Base-by-base conservation (phyloP, 192 early-diverging fungal genomes). In the Backusella parvicylindrica region DNA sequence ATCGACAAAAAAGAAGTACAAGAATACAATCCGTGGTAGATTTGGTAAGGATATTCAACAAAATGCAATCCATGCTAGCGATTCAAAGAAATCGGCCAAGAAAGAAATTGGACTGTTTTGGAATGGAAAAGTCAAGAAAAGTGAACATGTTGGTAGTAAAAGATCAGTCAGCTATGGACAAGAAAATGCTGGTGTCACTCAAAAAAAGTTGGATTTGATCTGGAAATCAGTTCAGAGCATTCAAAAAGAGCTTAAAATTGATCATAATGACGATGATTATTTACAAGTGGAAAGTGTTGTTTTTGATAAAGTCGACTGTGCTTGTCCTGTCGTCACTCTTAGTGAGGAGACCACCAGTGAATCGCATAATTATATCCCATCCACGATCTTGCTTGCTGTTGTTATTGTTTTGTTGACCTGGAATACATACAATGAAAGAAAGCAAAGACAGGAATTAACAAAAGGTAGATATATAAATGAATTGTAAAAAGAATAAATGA, bases 61-160 rank as follows among this genome's bases (percentile, higher is more conserved):
- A 38, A 89, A 89, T 77, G 87, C 86, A 15, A 85, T 87, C 0
- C 87, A 89, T 73, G 88, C 86, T 40, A 87, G 86, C 60, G 87
- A 87, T 40, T 88, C 88, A 21, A 36, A 68, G 23, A n/a, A 68
- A 35, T 68, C 66, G 3, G 66, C 66, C 8, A 35, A 68, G 21
- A 68, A 36, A 21, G 66, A 68, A 38, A 68, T 68, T 21, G 32
- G 33, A 21, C 13, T 68, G 11, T 23, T 37, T 60, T 60, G 53
- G 53, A 28, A 60, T 28, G 53, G 23, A 23, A 60, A 60, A 12
- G 18, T 47, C 18, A 28, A 60, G 23, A 28, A 28, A 23, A 60
- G 8, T 60, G 23, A 9, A 13, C 21, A 26, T 23, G 3, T 0
- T 60, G 2, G 23, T 8, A 50, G 18, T 50, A n/a, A 21, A 11